Evolutionary conservation across 495 filamentous ascomycete species (phyloP), one percentile per base, ranked within the genome.

Genomic region (Xylaria castorea): DNA sequence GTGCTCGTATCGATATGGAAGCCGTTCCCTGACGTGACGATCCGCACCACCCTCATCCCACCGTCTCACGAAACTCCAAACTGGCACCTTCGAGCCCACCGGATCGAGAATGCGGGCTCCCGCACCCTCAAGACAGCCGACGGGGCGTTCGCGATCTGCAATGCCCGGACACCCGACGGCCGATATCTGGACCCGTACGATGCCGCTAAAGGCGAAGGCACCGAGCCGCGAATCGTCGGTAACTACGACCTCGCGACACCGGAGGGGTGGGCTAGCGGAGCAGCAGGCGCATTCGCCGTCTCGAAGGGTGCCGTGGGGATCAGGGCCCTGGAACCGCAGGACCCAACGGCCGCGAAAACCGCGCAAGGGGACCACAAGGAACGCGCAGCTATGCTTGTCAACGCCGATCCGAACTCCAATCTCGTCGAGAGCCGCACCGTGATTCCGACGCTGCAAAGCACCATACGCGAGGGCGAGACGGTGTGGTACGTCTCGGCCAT

Each of bases 331-430:
- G 83, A 88, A 46, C 68, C 76, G 0, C 69, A 71, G 69, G 60
- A 71, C 25, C 9, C 40, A 16, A 34, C 22, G 16, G 64, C 67
- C 48, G 44, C 74, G 55, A 60, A 70, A 32, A 38, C 44, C 25
- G 91, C 90, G 71, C 76, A 93, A 14, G 83, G 88, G 30, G 67
- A 67, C 34, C 69, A 18, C 0, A 69, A 63, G 1, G 77, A 76
- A 48, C 81, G 91, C 32, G 79, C 79, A 40, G 91, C 91, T 1
- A 87, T 82, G 64, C 82, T 92, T 63, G 89, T 93, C 42, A 88
- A 92, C 63, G 90, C 91, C 1, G 93, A 95, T 78, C 91, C 92
- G 1, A 94, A 95, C 77, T 90, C 90, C 46, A 94, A 94, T 76
- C 79, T 94, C 50, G 86, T 94, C 0, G 88, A 92, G 81, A 88